Evolutionary conservation across 192 early-diverging fungal species (phyloP).

Genomic region (Pilaira anomala): DNA sequence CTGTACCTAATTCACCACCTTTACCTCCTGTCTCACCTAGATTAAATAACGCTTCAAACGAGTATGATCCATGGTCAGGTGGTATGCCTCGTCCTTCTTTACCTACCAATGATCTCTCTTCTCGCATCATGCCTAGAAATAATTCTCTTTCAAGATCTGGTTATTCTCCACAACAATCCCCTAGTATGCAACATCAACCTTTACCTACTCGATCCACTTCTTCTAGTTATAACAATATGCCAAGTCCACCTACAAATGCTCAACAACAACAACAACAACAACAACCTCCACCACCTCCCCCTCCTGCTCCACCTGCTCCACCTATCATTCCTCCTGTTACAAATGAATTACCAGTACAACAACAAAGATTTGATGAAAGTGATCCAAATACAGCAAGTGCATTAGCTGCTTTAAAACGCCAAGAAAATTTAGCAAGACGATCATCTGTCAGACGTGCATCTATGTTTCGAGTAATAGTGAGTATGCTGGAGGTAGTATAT

Average conservation of each 20-base stretch:
- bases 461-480: conserved; percentile 20
- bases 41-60: neutral
- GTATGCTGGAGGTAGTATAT: neutral
- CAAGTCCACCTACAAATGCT: too few relatives aligned
- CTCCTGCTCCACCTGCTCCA: neutral
- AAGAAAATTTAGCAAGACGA: conserved; percentile 36
- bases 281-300: neutral
- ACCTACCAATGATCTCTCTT: conserved; percentile 15
- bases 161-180: conserved; percentile 3
- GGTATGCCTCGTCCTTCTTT: conserved; percentile 25
- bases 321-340: conserved; percentile 7
- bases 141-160: conserved; percentile 3
- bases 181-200: neutral
- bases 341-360: neutral
- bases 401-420: conserved; percentile 33
- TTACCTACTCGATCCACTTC: conserved; percentile 10
- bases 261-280: too few relatives aligned
- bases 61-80: conserved; percentile 24
- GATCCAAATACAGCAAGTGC: conserved; percentile 38
- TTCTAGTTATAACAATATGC: neutral
- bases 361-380: conserved; percentile 28
- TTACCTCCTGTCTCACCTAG: neutral
- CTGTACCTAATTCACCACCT: neutral
- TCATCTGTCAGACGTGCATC: conserved; percentile 38
- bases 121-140: conserved; percentile 11